A percentile compares a stretch with the other conserved stretches of the same genome.
Conservation (phyloP, 2,329 filamentous ascomycete species). For the Fusarium mundagurra region DNA sequence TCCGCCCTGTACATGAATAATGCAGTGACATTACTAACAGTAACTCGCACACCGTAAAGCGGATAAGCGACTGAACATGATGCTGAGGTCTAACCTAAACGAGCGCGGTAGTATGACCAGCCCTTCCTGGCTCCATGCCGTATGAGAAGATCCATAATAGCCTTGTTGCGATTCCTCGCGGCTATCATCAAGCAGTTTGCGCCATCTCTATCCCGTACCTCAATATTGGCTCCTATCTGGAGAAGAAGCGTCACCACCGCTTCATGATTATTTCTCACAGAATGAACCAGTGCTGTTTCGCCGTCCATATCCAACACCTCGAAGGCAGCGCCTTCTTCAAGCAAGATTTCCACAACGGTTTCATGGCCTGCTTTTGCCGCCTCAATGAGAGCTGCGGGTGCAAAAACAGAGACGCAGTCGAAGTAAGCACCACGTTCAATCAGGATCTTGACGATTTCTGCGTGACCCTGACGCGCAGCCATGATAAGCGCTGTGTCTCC, state of each 20-base stretch:
- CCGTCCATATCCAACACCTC: too few relatives aligned
- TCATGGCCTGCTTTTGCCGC: neutral
- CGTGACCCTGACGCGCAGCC: too few relatives aligned
- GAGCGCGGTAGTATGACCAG: neutral
- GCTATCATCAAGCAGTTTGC: too few relatives aligned
- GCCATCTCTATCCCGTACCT: too few relatives aligned
- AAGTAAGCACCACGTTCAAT: too few relatives aligned
- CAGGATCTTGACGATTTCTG: too few relatives aligned
- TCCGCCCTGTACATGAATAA: fast-evolving
- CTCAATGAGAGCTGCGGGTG: neutral
- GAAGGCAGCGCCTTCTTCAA: neutral
- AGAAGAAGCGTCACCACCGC: neutral
- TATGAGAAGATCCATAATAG: neutral
- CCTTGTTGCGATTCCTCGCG: fast-evolving
- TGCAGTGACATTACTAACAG: neutral
- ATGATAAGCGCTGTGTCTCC: too few relatives aligned
- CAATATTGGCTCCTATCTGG: neutral
- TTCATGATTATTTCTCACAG: neutral
- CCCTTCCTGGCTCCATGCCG: neutral
- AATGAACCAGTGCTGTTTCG: neutral
- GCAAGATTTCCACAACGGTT: neutral
- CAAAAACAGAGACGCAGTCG: too few relatives aligned
- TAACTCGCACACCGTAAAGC: fast-evolving
- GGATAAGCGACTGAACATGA: fast-evolving
- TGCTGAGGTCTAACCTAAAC: neutral